These are phyloP conservation scores for Pythium dissimile DNA, from an alignment of 352 stramenopile genomes.

Conservation along the genomic window DNA sequence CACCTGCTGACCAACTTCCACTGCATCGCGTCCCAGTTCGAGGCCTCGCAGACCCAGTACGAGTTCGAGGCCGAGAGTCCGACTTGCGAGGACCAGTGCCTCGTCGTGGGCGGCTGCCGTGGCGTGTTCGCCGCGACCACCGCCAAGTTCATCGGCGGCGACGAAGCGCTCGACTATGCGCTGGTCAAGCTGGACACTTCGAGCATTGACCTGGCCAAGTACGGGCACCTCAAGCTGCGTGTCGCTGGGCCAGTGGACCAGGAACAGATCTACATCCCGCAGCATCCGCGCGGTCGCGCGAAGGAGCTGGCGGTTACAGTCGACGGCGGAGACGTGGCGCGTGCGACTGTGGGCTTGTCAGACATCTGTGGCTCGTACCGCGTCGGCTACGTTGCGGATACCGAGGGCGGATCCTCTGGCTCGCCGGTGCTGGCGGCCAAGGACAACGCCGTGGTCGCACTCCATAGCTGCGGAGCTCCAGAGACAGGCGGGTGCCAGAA, in stretches of 20 bases:
- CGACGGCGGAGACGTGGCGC: constrained; percentile 26
- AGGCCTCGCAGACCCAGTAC: constrained; percentile 24
- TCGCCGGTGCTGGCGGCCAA: constrained; percentile 34
- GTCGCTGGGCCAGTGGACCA: constrained; percentile 19
- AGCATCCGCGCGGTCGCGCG: constrained; percentile 10
- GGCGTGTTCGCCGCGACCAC: constrained; percentile 26
- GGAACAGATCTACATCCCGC: constrained; percentile 22
- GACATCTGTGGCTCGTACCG: constrained; percentile 30
- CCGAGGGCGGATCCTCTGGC: constrained; percentile 33
- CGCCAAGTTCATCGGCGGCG: constrained; percentile 20
- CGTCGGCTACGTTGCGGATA: constrained; percentile 40
- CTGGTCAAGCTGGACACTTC: constrained; percentile 38
- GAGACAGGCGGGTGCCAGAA: constrained; percentile 24
- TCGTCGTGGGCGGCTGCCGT: constrained; percentile 14
- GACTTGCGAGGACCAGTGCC: constrained; percentile 28
- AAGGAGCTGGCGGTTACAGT: constrained; percentile 29
- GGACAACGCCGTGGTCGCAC: constrained; percentile 40
- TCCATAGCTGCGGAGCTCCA: constrained; percentile 42
- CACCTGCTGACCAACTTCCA: constrained; percentile 47
- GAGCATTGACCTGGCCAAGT: constrained; percentile 24
- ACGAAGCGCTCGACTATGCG: constrained; percentile 35
- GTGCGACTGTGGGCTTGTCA: constrained; percentile 18
- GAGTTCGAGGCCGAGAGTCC: constrained; percentile 38
- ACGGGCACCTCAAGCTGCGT: constrained; percentile 32
- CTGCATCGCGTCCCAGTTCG: constrained; percentile 28